Percentiles rank a stretch among this genome's conserved stretches.
Evolutionary conservation across 2,329 filamentous ascomycete genomes (phyloP).

Genomic region (Grosmannia clavigera): DNA sequence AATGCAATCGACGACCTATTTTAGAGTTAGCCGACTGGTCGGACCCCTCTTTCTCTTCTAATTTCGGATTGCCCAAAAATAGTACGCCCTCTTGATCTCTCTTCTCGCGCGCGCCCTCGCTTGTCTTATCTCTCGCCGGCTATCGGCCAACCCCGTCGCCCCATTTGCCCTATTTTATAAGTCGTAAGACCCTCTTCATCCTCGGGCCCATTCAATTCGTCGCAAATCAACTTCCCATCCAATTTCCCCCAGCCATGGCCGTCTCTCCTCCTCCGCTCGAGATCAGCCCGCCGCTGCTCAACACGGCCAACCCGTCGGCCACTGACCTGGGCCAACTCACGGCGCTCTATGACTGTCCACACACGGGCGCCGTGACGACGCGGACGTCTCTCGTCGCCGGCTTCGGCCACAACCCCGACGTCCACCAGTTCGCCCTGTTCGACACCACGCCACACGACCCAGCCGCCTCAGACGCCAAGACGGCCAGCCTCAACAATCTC

Average conservation of each 20-base stretch:
- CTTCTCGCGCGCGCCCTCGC: neutral
- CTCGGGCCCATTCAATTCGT: too few species aligned
- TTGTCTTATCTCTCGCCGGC: neutral
- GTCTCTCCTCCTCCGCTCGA: slow-evolving; percentile 35
- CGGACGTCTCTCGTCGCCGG: slow-evolving; percentile 54
- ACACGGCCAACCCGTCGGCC: slow-evolving; percentile 67
- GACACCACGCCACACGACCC: slow-evolving; percentile 21
- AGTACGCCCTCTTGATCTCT: neutral
- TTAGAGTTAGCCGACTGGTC: slow-evolving; percentile 22
- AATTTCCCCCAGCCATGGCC: neutral
- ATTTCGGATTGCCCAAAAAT: slow-evolving; percentile 5
- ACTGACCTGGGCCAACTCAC: slow-evolving; percentile 50
- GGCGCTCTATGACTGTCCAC: slow-evolving; percentile 44
- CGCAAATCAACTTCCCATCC: neutral
- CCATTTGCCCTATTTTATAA: too few species aligned
- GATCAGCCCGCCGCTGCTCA: slow-evolving; percentile 56
- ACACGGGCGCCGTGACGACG: slow-evolving; percentile 63
- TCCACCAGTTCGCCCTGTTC: slow-evolving; percentile 59
- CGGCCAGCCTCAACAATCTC: slow-evolving; percentile 52
- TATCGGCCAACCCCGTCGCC: neutral
- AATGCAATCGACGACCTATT: slow-evolving; percentile 83
- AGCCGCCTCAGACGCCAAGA: slow-evolving; percentile 5
- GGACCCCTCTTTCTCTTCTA: neutral
- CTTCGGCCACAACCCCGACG: slow-evolving; percentile 46
- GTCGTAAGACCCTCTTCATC: too few species aligned